Evolutionary conservation across 148 eudicot genomes (phyloP), one percentile per base, ranked within the genome.

Genomic region (Rhododendron kiyosumense): DNA sequence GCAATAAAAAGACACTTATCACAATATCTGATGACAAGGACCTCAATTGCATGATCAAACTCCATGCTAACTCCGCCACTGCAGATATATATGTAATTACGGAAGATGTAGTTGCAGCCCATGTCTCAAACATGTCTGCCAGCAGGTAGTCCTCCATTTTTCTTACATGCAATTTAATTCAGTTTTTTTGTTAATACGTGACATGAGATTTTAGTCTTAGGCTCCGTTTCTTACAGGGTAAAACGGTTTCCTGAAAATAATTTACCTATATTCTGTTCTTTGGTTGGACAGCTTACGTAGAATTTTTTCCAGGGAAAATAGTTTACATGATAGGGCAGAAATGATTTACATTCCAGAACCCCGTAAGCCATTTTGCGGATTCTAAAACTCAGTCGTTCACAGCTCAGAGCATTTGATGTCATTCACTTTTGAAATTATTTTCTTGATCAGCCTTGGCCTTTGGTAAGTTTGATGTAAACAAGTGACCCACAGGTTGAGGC

Each of bases 1-100:
- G 94, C 49, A 96, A 96, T 84, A 92, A 83, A 88, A 94, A 91
- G 91, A 96, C 94, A 9, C 94, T 92, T 45, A 95, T 96, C 88
- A 92, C 96, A 38, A 89, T 96, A 85, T 95, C 99, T 54, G 94
- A 94, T 88, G 95, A 96, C 85, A 95, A 96, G 89, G 99, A 96
- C 91, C 92, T 96, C 81, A 90, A 88, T 52, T 92, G 94, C 51
- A 95, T 96, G 98, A 88, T 96, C 67, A 94, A 94, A 81, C 93
- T 96, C 89, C 97, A 95, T 87, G 88, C 84, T 10, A 84, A 88
- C 81, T 90, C 91, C 81, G 87, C 77, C 67, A 92, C 95, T 0
- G 92, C 90, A 77, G 96, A 96, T 88, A 83, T 95, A 78, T 94
- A 93, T 90, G 92, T 96, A 85, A 90, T 89, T 83, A 82, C 81